Conservation (phyloP, 2,329 filamentous ascomycete genomes). For the Phoma sp. region DNA sequence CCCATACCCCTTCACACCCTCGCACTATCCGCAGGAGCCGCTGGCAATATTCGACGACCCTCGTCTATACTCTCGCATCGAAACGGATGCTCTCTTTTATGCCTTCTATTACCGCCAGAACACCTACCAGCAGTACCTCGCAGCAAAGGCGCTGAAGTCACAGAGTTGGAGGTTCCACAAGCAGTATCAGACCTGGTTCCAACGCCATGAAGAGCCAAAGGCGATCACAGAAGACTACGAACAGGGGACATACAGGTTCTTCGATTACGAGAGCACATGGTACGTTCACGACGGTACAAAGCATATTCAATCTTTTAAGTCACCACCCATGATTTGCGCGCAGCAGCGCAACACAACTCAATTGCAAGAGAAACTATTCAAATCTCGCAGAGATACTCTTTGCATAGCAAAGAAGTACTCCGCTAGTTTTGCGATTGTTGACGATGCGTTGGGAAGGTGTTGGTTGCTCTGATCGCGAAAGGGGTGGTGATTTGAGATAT, state of each 20-base stretch:
- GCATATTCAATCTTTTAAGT: background rate
- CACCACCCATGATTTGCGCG: background rate
- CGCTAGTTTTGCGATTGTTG: background rate
- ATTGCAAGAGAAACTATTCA: background rate
- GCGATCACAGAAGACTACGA: constrained; percentile 98
- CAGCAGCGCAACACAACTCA: background rate
- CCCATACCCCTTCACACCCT: constrained; percentile 74
- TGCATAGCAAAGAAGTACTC: background rate
- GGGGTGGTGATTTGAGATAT: background rate
- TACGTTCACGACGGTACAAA: constrained; percentile 50
- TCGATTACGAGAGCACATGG: constrained; percentile 99
- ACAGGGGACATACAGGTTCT: constrained; percentile 98
- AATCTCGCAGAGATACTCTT: background rate
- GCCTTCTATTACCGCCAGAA: constrained; percentile 99
- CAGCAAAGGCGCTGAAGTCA: constrained; percentile 95
- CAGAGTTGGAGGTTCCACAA: constrained; percentile 99
- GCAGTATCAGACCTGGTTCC: constrained; percentile 98
- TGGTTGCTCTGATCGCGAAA: background rate
- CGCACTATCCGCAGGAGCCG: constrained; percentile 93
- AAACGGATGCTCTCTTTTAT: constrained; percentile 97
- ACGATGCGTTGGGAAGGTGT: background rate
- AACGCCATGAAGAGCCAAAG: constrained; percentile 97
- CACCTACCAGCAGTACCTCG: constrained; percentile 92
- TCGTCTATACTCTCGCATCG: constrained; percentile 84
- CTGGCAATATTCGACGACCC: constrained; percentile 91